phyloP scores from a whole-genome alignment of 2,329 filamentous ascomycete species.

The Colletotrichum horii region DNA sequence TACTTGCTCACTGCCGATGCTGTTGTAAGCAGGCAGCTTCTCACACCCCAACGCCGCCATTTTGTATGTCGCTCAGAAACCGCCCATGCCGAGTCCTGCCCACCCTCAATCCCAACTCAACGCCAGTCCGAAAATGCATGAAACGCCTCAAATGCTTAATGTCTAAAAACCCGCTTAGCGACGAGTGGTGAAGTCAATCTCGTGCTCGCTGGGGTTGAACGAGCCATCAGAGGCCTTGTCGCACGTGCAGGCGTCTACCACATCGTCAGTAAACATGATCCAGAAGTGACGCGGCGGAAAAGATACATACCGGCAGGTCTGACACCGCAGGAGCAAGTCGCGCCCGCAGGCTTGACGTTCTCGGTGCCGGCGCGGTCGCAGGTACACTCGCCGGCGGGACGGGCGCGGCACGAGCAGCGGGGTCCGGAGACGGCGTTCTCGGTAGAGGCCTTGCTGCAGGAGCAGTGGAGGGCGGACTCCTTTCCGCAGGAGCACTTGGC shows the following conservation, averaged over 20 bases:
- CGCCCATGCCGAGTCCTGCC: not conserved
- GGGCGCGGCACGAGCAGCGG: conserved; percentile 83
- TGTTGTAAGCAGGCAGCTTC: not conserved
- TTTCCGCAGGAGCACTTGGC: conserved; percentile 89
- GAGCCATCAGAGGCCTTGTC: conserved; percentile 72
- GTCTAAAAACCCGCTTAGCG: not conserved
- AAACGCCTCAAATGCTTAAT: not conserved
- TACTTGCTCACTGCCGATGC: not conserved
- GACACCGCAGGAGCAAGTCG: conserved; percentile 78
- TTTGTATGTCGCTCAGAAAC: not conserved
- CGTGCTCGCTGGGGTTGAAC: conserved; percentile 64
- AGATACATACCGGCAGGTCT: conserved; percentile 69
- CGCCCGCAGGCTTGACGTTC: conserved; percentile 66
- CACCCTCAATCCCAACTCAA: not conserved
- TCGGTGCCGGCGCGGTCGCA: conserved; percentile 76
- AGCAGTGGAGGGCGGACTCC: conserved; percentile 85
- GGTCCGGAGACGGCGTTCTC: conserved; percentile 79
- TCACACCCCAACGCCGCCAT: not conserved
- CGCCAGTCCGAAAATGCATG: not conserved
- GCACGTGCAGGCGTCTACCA: conserved; percentile 76
- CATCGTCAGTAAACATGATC: not conserved
- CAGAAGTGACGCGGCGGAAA: not conserved
- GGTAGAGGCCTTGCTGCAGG: conserved; percentile 74
- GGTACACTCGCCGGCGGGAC: conserved; percentile 80
- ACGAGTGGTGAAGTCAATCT: conserved; percentile 84